phyloP scores from a whole-genome alignment of 1,139 yeast species.

The Hanseniaspora gamundiae region DNA sequence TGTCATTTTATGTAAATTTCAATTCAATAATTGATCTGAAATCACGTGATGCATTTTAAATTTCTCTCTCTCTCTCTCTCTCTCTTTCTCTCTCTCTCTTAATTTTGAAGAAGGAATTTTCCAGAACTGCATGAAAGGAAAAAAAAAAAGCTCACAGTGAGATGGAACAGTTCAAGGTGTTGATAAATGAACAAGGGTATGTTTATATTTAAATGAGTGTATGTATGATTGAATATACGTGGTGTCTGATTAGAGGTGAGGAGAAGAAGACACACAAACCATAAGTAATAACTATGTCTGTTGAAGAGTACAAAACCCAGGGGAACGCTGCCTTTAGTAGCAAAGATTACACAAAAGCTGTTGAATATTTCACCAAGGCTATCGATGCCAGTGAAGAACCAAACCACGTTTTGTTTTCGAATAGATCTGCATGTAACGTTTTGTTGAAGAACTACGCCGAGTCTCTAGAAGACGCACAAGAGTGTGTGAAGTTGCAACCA shows the following conservation, averaged over 20 bases:
- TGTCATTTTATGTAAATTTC: too few relatives aligned
- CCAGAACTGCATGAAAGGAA: too few relatives aligned
- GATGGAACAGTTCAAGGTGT: too few relatives aligned
- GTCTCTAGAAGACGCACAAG: slow-evolving; percentile 75
- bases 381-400: slow-evolving; percentile 73
- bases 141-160: too few relatives aligned
- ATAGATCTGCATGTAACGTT: slow-evolving; percentile 88
- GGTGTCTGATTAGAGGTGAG: too few relatives aligned
- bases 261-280: not conserved
- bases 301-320: slow-evolving; percentile 65
- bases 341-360: slow-evolving; percentile 71
- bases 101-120: too few relatives aligned
- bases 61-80: too few relatives aligned
- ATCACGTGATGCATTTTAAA: too few relatives aligned
- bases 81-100: too few relatives aligned
- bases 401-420: slow-evolving; percentile 82
- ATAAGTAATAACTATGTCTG: slow-evolving; percentile 15
- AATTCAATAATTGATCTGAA: too few relatives aligned
- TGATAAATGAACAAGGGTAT: too few relatives aligned
- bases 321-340: slow-evolving; percentile 90
- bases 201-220: not conserved
- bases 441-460: slow-evolving; percentile 59
- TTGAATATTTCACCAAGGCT: slow-evolving; percentile 72
- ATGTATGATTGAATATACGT: not conserved
- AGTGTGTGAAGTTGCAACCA: slow-evolving; percentile 68